Evolutionary conservation across 768 basidiomycete genomes (phyloP).

Genomic region (Auricularia auricula-judae): DNA sequence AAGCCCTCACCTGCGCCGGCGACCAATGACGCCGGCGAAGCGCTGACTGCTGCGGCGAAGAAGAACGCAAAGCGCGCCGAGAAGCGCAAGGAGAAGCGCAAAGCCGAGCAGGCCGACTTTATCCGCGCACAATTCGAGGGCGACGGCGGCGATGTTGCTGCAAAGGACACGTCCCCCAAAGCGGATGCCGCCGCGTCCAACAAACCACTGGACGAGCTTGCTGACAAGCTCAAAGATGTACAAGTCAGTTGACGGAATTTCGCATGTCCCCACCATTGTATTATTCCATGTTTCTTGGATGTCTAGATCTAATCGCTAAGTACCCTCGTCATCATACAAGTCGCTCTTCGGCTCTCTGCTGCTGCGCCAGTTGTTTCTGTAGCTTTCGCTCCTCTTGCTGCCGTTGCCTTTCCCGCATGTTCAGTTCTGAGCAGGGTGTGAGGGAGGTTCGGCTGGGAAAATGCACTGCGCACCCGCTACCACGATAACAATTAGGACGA

Average conservation of each 20-base stretch:
- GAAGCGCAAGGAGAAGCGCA: conserved; percentile 70
- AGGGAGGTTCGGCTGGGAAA: background rate
- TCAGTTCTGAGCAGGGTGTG: background rate
- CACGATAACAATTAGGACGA: background rate
- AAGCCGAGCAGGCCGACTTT: conserved; percentile 42
- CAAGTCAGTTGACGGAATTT: conserved; percentile 32
- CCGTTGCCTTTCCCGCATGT: background rate
- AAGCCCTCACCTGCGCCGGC: conserved; percentile 14
- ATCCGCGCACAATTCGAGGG: conserved; percentile 78
- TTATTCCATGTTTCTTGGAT: background rate
- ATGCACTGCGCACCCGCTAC: background rate
- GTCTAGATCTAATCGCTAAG: background rate
- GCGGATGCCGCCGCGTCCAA: conserved; percentile 6
- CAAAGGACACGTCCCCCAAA: conserved; percentile 13
- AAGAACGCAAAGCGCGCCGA: conserved; percentile 65
- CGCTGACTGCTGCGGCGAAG: conserved; percentile 28
- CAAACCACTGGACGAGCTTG: conserved; percentile 26
- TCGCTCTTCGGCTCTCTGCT: background rate
- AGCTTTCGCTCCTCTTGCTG: background rate
- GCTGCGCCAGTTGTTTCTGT: background rate
- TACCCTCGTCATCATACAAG: background rate
- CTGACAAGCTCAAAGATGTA: conserved; percentile 46
- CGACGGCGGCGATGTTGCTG: conserved; percentile 40
- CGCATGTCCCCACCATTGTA: background rate
- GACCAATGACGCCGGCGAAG: conserved; percentile 17